Evolutionary conservation across 1,139 yeast genomes (phyloP).

Genomic region (Yamadazyma blattariae): DNA sequence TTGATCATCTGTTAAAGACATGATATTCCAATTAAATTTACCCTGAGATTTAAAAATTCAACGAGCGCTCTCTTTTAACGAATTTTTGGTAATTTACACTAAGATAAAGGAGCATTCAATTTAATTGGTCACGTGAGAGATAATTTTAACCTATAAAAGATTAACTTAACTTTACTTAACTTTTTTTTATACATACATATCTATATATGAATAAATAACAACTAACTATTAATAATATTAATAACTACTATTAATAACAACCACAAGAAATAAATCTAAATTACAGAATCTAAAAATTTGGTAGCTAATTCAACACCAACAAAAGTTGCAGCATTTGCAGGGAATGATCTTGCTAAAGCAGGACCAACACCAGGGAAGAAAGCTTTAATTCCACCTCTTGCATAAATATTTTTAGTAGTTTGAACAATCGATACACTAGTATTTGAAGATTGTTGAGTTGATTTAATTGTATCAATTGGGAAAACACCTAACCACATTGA

Average conservation of each 20-base stretch:
- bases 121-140: too few species aligned
- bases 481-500: conserved; percentile 96
- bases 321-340: conserved; percentile 97
- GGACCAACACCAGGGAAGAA: conserved; percentile 99
- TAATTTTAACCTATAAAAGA: too few species aligned
- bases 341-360: conserved; percentile 91
- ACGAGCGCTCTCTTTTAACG: too few species aligned
- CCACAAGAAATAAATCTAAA: conserved; percentile 13
- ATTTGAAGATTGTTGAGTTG: conserved; percentile 72
- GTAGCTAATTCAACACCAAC: conserved; percentile 91
- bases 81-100: not conserved
- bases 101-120: too few species aligned
- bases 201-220: too few species aligned
- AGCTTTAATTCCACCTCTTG: conserved; percentile 79
- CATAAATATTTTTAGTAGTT: conserved; percentile 62
- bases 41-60: conserved; percentile 1
- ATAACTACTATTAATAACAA: too few species aligned
- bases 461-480: conserved; percentile 95
- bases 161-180: too few species aligned
- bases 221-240: too few species aligned
- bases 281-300: conserved; percentile 50
- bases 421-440: conserved; percentile 56
- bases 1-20: conserved; percentile 49
- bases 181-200: too few species aligned
- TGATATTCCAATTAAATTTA: conserved; percentile 8